phyloP scores from a whole-genome alignment of 345 rosid species.

The Sonneratia caseolaris region DNA sequence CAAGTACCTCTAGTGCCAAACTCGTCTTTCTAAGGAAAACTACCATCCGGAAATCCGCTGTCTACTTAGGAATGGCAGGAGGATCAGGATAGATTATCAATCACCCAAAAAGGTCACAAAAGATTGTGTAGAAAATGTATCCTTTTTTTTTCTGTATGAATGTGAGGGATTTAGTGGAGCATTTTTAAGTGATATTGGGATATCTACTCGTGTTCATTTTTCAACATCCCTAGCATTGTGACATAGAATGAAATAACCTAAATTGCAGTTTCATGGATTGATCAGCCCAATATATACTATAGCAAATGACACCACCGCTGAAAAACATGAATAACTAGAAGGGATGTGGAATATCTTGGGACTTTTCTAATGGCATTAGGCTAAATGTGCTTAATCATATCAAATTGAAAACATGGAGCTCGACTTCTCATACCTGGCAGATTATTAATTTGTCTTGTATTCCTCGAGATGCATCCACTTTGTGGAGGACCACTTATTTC shows the following conservation, averaged over 20 bases:
- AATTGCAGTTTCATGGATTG: background rate
- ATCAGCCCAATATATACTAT: background rate
- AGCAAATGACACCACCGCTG: background rate
- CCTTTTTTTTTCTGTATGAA: background rate
- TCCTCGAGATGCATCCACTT: constrained; percentile 86
- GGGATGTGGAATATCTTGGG: background rate
- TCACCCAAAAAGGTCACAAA: background rate
- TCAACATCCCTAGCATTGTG: background rate
- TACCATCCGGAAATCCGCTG: background rate
- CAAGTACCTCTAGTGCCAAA: background rate
- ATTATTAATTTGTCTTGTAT: constrained; percentile 32
- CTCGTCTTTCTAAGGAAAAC: too few relatives aligned
- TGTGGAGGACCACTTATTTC: constrained; percentile 91
- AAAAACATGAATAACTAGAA: background rate
- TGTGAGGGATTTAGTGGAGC: background rate
- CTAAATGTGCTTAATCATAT: background rate
- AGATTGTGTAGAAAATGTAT: too few relatives aligned
- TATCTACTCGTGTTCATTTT: background rate
- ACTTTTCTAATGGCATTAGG: background rate
- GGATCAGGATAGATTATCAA: background rate
- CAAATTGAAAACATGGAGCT: background rate
- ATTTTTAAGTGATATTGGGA: background rate
- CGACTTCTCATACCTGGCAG: background rate
- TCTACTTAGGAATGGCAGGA: background rate
- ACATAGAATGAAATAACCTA: background rate